phyloP scores from a whole-genome alignment of 352 stramenopile genomes.

The Phytopythium aichiense region DNA sequence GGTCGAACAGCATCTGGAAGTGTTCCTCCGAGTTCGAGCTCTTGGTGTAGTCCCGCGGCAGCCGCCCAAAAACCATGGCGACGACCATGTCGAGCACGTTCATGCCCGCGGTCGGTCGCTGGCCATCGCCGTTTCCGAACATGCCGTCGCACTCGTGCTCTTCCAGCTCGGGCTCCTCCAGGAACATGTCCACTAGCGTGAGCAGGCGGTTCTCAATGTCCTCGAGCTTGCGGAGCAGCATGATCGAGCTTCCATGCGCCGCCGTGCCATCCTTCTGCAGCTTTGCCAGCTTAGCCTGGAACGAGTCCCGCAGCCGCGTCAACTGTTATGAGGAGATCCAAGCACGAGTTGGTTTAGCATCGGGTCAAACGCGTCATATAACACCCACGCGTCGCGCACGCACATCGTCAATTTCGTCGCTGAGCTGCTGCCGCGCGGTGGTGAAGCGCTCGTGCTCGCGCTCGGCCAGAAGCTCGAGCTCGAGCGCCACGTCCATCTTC shows the following conservation, averaged over 20 bases:
- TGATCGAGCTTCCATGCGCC: conserved; percentile 21
- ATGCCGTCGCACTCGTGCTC: conserved; percentile 43
- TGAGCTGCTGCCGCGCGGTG: conserved; percentile 39
- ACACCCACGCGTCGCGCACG: not conserved
- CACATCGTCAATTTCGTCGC: conserved; percentile 76
- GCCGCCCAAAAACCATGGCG: conserved; percentile 79
- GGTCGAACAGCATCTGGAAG: conserved; percentile 70
- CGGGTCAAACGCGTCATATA: not conserved
- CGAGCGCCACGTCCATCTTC: conserved; percentile 64
- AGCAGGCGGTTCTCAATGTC: conserved; percentile 73
- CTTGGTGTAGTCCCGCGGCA: conserved; percentile 60
- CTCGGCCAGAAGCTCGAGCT: conserved; percentile 68
- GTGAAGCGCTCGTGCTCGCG: conserved; percentile 51
- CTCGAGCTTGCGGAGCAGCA: conserved; percentile 75
- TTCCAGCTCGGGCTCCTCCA: conserved; percentile 52
- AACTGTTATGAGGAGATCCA: conserved; percentile 19
- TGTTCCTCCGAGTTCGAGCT: conserved; percentile 57
- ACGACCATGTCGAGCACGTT: conserved; percentile 87
- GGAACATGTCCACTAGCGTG: conserved; percentile 49
- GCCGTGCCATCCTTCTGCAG: conserved; percentile 21
- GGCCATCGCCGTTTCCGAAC: conserved; percentile 22
- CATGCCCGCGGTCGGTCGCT: conserved; percentile 30
- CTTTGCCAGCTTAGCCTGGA: conserved; percentile 51
- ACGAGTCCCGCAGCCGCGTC: conserved; percentile 62
- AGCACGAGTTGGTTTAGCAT: not conserved